A percentile compares a stretch with the other conserved stretches of the same genome.
Conservation (phyloP, 2,329 filamentous ascomycete species). For the Sporothrix luriei region DNA sequence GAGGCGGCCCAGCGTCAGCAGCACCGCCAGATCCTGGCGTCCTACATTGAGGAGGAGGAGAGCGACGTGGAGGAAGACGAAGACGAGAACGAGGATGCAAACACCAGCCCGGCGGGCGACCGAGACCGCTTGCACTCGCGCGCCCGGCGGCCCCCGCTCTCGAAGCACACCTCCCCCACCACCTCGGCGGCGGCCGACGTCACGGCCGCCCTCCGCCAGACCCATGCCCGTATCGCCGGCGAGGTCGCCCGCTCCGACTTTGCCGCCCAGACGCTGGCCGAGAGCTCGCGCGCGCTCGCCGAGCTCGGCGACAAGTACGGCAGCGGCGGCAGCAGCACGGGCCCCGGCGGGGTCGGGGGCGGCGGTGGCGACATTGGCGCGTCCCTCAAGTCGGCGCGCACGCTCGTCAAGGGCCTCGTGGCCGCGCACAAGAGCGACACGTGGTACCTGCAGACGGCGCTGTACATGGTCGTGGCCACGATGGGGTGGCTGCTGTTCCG, state of each 20-base stretch:
- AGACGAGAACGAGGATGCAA: conserved; percentile 38
- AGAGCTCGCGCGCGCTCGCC: conserved; percentile 80
- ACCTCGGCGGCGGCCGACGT: conserved; percentile 79
- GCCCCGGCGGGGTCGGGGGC: conserved; percentile 55
- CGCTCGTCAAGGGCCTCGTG: conserved; percentile 76
- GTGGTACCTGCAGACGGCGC: conserved; percentile 91
- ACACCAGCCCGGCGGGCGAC: conserved; percentile 15
- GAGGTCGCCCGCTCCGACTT: conserved; percentile 87
- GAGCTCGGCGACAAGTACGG: conserved; percentile 80
- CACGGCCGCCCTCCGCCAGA: conserved; percentile 78
- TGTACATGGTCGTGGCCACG: conserved; percentile 78
- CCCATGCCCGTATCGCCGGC: conserved; percentile 81
- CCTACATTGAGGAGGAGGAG: conserved; percentile 49
- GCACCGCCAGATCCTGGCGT: conserved; percentile 72
- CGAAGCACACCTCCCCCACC: conserved; percentile 65
- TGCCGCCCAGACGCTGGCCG: conserved; percentile 82
- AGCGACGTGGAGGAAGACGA: conserved; percentile 35
- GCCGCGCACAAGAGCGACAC: conserved; percentile 93
- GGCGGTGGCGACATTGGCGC: conserved; percentile 75
- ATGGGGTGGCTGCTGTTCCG: conserved; percentile 85
- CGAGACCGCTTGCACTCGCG: background rate
- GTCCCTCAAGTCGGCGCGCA: conserved; percentile 72
- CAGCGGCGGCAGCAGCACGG: conserved; percentile 60
- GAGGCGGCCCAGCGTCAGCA: conserved; percentile 74
- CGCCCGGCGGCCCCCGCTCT: conserved; percentile 38